Evolutionary conservation across 2,329 filamentous ascomycete species (phyloP).

Genomic region (Arthrobotrys sinensis): DNA sequence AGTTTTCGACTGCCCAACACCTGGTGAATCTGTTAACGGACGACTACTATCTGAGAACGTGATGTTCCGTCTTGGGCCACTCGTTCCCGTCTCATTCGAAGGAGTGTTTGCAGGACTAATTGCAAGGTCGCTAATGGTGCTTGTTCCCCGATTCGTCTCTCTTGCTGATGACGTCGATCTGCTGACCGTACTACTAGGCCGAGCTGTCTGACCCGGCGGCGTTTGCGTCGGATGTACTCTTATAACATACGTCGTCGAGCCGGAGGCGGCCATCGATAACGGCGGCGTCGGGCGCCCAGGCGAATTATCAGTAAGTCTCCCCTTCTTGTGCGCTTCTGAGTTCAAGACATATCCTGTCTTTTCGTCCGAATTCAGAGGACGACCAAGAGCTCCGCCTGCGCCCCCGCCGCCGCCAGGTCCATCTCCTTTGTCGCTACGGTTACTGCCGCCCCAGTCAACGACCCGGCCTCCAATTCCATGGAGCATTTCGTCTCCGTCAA

Average conservation of each 20-base stretch:
- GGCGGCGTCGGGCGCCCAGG: slow-evolving; percentile 44
- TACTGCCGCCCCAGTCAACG: slow-evolving; percentile 39
- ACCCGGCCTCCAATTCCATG: slow-evolving; percentile 69
- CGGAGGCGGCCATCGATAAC: slow-evolving; percentile 47
- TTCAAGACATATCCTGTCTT: slow-evolving; percentile 39
- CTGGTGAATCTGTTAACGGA: slow-evolving; percentile 20
- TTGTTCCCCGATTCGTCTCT: slow-evolving; percentile 51
- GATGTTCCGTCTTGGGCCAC: slow-evolving; percentile 41
- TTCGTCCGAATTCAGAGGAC: slow-evolving; percentile 40
- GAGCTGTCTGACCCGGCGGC: slow-evolving; percentile 38
- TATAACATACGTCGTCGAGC: slow-evolving; percentile 57
- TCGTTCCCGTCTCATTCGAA: slow-evolving; percentile 45
- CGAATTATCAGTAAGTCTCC: slow-evolving; percentile 3
- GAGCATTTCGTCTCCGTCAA: slow-evolving; percentile 94
- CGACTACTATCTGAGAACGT: slow-evolving; percentile 36
- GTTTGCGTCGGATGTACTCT: slow-evolving; percentile 47
- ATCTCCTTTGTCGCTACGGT: slow-evolving; percentile 24
- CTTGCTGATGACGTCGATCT: slow-evolving; percentile 55
- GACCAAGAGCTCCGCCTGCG: slow-evolving; percentile 43
- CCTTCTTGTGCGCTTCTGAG: slow-evolving; percentile 37
- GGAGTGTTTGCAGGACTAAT: slow-evolving; percentile 59
- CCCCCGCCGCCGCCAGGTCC: slow-evolving; percentile 50
- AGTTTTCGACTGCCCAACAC: slow-evolving; percentile 35
- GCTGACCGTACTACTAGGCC: slow-evolving; percentile 49
- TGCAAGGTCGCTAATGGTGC: slow-evolving; percentile 55